Conservation (phyloP, 2,329 filamentous ascomycete species). For the Corniculantispora saksenae region DNA sequence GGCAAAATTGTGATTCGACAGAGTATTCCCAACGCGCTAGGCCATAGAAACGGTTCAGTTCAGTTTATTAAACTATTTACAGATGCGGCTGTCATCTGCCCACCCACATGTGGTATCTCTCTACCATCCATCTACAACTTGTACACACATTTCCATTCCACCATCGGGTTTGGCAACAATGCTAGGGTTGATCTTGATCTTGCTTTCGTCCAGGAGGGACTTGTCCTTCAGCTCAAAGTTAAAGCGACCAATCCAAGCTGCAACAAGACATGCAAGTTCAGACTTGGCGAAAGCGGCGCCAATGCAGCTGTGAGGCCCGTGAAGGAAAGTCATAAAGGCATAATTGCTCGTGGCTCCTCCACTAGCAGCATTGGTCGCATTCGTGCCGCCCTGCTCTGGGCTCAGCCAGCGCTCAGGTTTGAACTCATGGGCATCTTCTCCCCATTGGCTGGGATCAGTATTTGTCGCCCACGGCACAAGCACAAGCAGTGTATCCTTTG, state of each 20-base stretch:
- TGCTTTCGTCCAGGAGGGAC: conserved; percentile 15
- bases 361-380: conserved; percentile 16
- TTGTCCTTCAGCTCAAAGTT: conserved; percentile 19
- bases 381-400: conserved; percentile 23
- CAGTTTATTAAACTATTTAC: neutral
- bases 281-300: conserved; percentile 19
- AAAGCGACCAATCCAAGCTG: conserved; percentile 21
- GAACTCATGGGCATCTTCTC: conserved; percentile 36
- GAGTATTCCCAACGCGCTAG: no score
- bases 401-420: conserved; percentile 40
- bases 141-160: conserved; percentile 21
- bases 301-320: conserved; percentile 21
- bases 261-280: conserved; percentile 18
- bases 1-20: no score
- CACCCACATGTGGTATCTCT: neutral
- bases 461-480: conserved; percentile 34
- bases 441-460: conserved; percentile 36
- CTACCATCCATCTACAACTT: conserved; percentile 21
- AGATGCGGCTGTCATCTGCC: neutral
- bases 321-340: conserved; percentile 30
- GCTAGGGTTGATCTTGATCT: conserved; percentile 20
- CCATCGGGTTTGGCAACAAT: conserved; percentile 23
- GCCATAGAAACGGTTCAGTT: no score
- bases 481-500: conserved; percentile 37
- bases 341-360: conserved; percentile 30